These are phyloP conservation scores for Mangifera indica DNA, from an alignment of 345 rosid genomes.

Conservation along the genomic window DNA sequence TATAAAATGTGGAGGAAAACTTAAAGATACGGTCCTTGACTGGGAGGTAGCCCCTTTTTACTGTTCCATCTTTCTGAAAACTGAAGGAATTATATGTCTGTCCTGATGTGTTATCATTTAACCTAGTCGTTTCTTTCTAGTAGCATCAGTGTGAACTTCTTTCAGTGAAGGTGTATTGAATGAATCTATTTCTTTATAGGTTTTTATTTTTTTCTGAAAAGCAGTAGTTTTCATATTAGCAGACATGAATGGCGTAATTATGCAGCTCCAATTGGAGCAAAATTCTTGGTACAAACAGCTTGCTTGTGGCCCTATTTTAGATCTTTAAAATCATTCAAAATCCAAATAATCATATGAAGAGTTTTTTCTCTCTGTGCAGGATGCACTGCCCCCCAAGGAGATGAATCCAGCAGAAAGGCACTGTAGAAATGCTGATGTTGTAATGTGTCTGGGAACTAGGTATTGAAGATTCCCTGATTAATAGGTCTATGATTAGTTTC, in stretches of 20 bases:
- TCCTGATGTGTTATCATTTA: background rate
- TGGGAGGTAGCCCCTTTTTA: constrained; percentile 76
- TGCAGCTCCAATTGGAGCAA: background rate
- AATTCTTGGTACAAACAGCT: background rate
- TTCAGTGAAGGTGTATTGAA: background rate
- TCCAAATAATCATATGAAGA: background rate
- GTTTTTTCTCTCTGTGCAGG: constrained; percentile 42
- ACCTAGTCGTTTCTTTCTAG: background rate
- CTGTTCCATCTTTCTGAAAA: background rate
- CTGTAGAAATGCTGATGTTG: constrained; percentile 87
- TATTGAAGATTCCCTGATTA: constrained; percentile 19
- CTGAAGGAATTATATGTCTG: background rate
- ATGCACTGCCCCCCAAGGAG: constrained; percentile 84
- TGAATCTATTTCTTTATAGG: background rate
- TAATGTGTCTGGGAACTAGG: constrained; percentile 95
- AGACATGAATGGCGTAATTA: background rate
- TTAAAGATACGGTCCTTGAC: constrained; percentile 91
- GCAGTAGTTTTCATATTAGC: background rate
- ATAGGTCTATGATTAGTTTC: no score
- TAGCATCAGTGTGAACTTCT: background rate
- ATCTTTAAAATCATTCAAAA: background rate
- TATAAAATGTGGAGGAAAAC: constrained; percentile 72
- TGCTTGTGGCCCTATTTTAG: constrained; percentile 5
- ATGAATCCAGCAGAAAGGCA: constrained; percentile 86
- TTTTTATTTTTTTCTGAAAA: no score